Conservation (phyloP, 306 rosid genomes). For the Malus sylvestris region DNA sequence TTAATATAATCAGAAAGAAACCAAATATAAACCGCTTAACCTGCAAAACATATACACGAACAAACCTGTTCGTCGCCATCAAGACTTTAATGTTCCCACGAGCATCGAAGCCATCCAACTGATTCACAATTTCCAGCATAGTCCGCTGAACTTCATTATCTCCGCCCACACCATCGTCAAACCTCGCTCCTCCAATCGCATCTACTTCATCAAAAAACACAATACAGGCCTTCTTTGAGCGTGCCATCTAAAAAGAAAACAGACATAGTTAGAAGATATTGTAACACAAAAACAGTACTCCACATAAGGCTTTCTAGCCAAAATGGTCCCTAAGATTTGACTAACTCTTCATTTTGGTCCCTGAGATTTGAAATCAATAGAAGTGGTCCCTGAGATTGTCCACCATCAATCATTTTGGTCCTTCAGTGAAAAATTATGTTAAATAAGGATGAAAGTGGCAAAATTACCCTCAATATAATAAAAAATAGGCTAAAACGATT, state of each 20-base stretch:
- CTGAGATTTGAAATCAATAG: no score
- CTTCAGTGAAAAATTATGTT: no score
- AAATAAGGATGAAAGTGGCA: no score
- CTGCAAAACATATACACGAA: neutral
- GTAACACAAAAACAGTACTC: neutral
- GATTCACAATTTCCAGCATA: constrained; percentile 98
- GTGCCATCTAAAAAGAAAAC: constrained; percentile 71
- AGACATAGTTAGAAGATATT: constrained; percentile 8
- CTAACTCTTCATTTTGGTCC: no score
- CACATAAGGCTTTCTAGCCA: neutral
- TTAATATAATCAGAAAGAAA: neutral
- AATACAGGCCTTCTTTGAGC: constrained; percentile 94
- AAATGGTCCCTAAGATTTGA: no score
- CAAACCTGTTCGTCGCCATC: constrained; percentile 97
- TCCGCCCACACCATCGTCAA: constrained; percentile 98
- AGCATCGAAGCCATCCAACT: constrained; percentile 97
- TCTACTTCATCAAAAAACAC: constrained; percentile 97
- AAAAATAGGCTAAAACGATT: no score
- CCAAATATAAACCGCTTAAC: neutral
- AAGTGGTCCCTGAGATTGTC: no score
- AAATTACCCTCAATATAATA: no score
- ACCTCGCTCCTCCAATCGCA: constrained; percentile 99
- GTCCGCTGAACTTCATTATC: constrained; percentile 98
- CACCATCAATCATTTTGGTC: no score
- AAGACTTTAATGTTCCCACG: constrained; percentile 95